These are phyloP conservation scores for Aphanomyces invadans DNA, from an alignment of 352 stramenopile species.

Conservation along the genomic window DNA sequence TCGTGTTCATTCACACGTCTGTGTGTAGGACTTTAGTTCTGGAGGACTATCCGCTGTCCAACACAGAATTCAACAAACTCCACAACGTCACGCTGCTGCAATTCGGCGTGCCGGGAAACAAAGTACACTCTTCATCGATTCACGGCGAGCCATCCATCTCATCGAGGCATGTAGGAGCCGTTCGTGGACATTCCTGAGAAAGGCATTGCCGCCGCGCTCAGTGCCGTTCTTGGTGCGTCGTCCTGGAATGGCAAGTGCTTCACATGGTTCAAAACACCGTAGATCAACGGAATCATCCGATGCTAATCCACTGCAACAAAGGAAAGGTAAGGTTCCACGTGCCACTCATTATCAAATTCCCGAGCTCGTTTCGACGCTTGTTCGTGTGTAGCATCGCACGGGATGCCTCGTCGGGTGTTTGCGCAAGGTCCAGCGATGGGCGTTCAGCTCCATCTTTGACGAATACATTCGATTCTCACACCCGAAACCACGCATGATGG, in stretches of 20 bases:
- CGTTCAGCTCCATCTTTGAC: slow-evolving; percentile 75
- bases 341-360: background rate
- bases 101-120: slow-evolving; percentile 81
- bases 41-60: slow-evolving; percentile 80
- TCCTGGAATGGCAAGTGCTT: background rate
- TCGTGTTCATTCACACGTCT: background rate
- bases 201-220: slow-evolving; percentile 63
- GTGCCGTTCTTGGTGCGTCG: slow-evolving; percentile 41
- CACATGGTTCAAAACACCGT: background rate
- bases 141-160: no score
- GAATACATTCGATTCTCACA: slow-evolving; percentile 82
- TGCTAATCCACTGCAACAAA: slow-evolving; percentile 86
- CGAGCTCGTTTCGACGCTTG: slow-evolving; percentile 4
- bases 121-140: slow-evolving; percentile 27
- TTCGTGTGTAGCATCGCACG: slow-evolving; percentile 51
- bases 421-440: slow-evolving; percentile 76
- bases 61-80: slow-evolving; percentile 72
- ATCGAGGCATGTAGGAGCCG: slow-evolving; percentile 38
- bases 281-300: slow-evolving; percentile 77
- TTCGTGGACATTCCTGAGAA: slow-evolving; percentile 83
- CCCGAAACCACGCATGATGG: slow-evolving; percentile 81
- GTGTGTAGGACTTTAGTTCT: slow-evolving; percentile 51
- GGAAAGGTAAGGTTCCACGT: slow-evolving; percentile 43
- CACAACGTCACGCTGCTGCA: slow-evolving; percentile 73
- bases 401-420: slow-evolving; percentile 70